Percentiles rank a stretch among this genome's conserved stretches.
Evolutionary conservation across 306 rosid genomes (phyloP).

Genomic region (Purshia tridentata): DNA sequence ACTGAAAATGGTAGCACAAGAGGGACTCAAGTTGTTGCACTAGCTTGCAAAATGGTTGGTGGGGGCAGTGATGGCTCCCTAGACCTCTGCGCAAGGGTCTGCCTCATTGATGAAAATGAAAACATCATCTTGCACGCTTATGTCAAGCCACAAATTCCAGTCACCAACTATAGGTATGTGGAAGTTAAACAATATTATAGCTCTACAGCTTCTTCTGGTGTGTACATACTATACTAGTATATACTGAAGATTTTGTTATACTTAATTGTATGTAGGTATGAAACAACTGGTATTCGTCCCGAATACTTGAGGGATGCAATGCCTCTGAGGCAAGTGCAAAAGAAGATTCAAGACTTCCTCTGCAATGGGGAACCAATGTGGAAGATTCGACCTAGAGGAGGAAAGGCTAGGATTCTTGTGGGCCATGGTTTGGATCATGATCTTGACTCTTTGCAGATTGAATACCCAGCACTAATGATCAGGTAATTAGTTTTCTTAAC

Average conservation of each 20-base stretch:
- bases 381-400: slow-evolving; percentile 66
- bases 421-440: slow-evolving; percentile 88
- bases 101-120: slow-evolving; percentile 75
- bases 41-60: slow-evolving; percentile 94
- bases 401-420: slow-evolving; percentile 78
- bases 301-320: slow-evolving; percentile 87
- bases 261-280: slow-evolving; percentile 49
- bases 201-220: no score
- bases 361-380: slow-evolving; percentile 88
- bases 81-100: slow-evolving; percentile 81
- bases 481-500: slow-evolving; percentile 42
- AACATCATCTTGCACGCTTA: slow-evolving; percentile 76
- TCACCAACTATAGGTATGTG: slow-evolving; percentile 72
- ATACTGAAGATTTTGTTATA: background rate
- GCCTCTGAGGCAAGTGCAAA: slow-evolving; percentile 65
- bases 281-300: slow-evolving; percentile 80
- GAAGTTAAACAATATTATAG: background rate
- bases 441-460: slow-evolving; percentile 72
- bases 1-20: slow-evolving; percentile 46
- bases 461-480: slow-evolving; percentile 57
- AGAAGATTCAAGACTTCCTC: slow-evolving; percentile 81
- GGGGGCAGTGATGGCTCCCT: slow-evolving; percentile 90
- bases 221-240: background rate
- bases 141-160: slow-evolving; percentile 72
- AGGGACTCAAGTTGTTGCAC: slow-evolving; percentile 69